Percentiles rank a stretch among this genome's conserved stretches.
Conservation (phyloP, 768 basidiomycete species). For the Boletus rufocinnamomeus region DNA sequence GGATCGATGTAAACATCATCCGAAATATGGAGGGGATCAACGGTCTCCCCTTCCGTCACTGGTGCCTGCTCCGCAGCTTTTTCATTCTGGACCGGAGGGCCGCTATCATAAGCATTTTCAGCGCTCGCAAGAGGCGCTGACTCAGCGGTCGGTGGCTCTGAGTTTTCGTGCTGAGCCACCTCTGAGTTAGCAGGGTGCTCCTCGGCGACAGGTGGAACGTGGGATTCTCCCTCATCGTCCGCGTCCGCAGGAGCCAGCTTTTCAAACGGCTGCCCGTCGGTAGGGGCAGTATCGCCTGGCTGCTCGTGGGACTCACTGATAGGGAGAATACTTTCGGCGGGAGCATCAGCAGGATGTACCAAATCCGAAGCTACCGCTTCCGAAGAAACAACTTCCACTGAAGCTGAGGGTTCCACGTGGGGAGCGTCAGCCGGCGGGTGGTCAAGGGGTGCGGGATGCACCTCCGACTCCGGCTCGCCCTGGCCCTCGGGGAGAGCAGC, state of each 20-base stretch:
- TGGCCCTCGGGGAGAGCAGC: slow-evolving; percentile 5
- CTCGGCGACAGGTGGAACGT: slow-evolving; percentile 5
- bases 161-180: slow-evolving; percentile 12
- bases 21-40: slow-evolving; percentile 59
- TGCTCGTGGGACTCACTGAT: slow-evolving; percentile 26
- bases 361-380: slow-evolving; percentile 6
- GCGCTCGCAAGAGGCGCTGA: slow-evolving; percentile 6
- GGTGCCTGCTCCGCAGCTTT: slow-evolving; percentile 14
- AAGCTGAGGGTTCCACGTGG: slow-evolving; percentile 19
- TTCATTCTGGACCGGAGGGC: slow-evolving; percentile 10
- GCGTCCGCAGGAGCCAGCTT: slow-evolving; percentile 5
- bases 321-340: slow-evolving; percentile 7
- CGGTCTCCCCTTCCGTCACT: slow-evolving; percentile 14
- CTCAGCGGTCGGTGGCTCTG: slow-evolving; percentile 13
- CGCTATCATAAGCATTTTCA: slow-evolving; percentile 10
- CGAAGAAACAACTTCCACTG: slow-evolving; percentile 11
- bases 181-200: slow-evolving; percentile 10
- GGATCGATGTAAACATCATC: slow-evolving; percentile 75
- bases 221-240: slow-evolving; percentile 5
- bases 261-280: slow-evolving; percentile 11
- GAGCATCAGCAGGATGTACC: slow-evolving; percentile 10
- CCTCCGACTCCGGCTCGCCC: slow-evolving; percentile 14
- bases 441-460: slow-evolving; percentile 17
- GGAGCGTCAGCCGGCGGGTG: slow-evolving; percentile 16
- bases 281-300: slow-evolving; percentile 6